phyloP scores from a whole-genome alignment of 2,329 filamentous ascomycete genomes.

The Paecilomyces niveus region DNA sequence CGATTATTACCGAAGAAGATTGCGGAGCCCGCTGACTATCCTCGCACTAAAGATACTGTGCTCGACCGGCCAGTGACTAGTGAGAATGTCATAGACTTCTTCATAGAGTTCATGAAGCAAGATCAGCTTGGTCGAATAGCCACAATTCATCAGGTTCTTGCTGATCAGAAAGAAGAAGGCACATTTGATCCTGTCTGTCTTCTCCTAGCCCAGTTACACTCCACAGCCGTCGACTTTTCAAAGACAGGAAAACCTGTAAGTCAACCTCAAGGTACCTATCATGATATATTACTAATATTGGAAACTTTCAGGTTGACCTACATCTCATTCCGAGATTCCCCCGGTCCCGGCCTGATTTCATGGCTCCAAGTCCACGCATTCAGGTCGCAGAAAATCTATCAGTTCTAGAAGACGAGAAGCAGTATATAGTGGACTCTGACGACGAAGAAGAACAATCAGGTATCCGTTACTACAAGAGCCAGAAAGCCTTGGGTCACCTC shows the following conservation, averaged over 20 bases:
- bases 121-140: slow-evolving; percentile 62
- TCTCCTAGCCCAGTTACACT: slow-evolving; percentile 57
- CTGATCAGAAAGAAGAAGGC: slow-evolving; percentile 50
- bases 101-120: slow-evolving; percentile 67
- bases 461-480: slow-evolving; percentile 57
- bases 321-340: slow-evolving; percentile 6
- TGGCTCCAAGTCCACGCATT: slow-evolving; percentile 17
- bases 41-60: slow-evolving; percentile 47
- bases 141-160: slow-evolving; percentile 55
- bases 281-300: background rate
- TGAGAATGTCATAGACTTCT: slow-evolving; percentile 70
- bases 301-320: slow-evolving; percentile 8
- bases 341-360: slow-evolving; percentile 8
- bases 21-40: slow-evolving; percentile 63
- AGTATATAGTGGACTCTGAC: slow-evolving; percentile 4
- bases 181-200: slow-evolving; percentile 48
- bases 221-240: slow-evolving; percentile 67
- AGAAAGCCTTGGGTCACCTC: slow-evolving; percentile 62
- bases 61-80: slow-evolving; percentile 54
- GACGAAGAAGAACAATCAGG: slow-evolving; percentile 17
- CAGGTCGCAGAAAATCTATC: slow-evolving; percentile 8
- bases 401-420: slow-evolving; percentile 4
- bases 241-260: slow-evolving; percentile 59
- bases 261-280: background rate
- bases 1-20: slow-evolving; percentile 38